phyloP scores from a whole-genome alignment of 225 moss, liverwort and hornwort genomes.

The Antitrichia curtipendula region DNA sequence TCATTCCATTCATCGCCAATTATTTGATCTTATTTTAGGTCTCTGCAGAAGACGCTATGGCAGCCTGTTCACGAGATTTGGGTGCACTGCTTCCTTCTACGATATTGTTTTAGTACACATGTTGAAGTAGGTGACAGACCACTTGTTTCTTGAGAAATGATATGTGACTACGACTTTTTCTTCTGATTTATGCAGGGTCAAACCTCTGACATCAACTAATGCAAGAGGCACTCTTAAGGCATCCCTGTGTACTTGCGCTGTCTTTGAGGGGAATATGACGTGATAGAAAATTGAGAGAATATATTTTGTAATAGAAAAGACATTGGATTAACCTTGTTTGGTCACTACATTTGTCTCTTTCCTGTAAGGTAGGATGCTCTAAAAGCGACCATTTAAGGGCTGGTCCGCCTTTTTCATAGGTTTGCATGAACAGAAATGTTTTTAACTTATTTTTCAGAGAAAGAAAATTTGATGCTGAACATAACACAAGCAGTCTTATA shows the following conservation, averaged over 20 bases:
- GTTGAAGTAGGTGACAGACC: not conserved
- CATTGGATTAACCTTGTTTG: not conserved
- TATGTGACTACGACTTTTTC: slow-evolving; percentile 18
- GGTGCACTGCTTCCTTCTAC: not conserved
- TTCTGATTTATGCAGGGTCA: slow-evolving; percentile 34
- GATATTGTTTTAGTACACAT: not conserved
- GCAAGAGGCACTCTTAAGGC: slow-evolving; percentile 16
- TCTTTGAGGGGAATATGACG: not conserved
- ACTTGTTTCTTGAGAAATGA: slow-evolving; percentile 20
- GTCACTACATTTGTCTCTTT: not conserved
- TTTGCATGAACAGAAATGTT: too few species aligned
- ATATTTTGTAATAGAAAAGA: not conserved
- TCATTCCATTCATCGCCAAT: not conserved
- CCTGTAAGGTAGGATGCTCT: too few species aligned
- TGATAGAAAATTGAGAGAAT: not conserved
- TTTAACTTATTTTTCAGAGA: too few species aligned
- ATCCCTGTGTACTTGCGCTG: not conserved
- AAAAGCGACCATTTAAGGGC: too few species aligned
- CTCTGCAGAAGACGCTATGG: not conserved
- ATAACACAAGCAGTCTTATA: too few species aligned
- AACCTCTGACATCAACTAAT: slow-evolving; percentile 23
- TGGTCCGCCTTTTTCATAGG: too few species aligned
- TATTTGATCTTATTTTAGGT: slow-evolving; percentile 5
- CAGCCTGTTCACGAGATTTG: not conserved
- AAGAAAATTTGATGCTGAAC: too few species aligned